phyloP scores from a whole-genome alignment of 2,329 filamentous ascomycete species.

The Aspergillus sp. region DNA sequence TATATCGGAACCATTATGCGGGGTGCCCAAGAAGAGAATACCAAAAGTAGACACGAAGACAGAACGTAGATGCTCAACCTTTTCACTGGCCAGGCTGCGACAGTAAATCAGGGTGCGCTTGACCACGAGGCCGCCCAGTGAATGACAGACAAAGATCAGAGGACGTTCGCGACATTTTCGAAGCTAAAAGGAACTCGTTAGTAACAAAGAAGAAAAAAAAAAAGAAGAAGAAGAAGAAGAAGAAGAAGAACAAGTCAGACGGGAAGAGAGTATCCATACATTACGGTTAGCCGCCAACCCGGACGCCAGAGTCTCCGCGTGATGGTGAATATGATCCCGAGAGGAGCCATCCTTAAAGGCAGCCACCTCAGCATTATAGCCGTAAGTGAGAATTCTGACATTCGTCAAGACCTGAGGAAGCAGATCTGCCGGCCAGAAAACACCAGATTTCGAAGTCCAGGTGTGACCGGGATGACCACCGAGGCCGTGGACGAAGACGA shows the following conservation, averaged over 20 bases:
- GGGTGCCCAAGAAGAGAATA: constrained; percentile 68
- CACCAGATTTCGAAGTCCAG: constrained; percentile 44
- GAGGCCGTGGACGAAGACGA: constrained; percentile 63
- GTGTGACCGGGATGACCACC: constrained; percentile 59
- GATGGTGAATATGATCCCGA: constrained; percentile 60
- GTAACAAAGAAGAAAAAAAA: neutral
- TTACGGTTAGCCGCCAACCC: constrained; percentile 56
- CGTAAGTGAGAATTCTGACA: constrained; percentile 62
- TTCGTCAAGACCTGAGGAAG: constrained; percentile 53
- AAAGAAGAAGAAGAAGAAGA: constrained; percentile 1
- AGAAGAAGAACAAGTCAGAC: neutral
- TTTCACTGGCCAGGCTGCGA: constrained; percentile 50
- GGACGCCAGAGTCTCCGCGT: constrained; percentile 60
- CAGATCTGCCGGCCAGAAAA: constrained; percentile 63
- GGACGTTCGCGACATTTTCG: constrained; percentile 50
- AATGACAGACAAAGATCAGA: constrained; percentile 70
- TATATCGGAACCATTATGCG: constrained; percentile 61
- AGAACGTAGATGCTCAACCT: constrained; percentile 57
- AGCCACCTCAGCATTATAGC: constrained; percentile 61
- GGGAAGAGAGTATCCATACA: constrained; percentile 20
- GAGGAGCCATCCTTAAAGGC: constrained; percentile 47
- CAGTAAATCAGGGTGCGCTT: constrained; percentile 64
- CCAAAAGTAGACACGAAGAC: constrained; percentile 69
- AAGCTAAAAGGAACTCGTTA: constrained; percentile 20
- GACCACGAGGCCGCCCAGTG: constrained; percentile 62